phyloP scores from a whole-genome alignment of 805 yeast genomes.

The Candida tammaniensis region DNA sequence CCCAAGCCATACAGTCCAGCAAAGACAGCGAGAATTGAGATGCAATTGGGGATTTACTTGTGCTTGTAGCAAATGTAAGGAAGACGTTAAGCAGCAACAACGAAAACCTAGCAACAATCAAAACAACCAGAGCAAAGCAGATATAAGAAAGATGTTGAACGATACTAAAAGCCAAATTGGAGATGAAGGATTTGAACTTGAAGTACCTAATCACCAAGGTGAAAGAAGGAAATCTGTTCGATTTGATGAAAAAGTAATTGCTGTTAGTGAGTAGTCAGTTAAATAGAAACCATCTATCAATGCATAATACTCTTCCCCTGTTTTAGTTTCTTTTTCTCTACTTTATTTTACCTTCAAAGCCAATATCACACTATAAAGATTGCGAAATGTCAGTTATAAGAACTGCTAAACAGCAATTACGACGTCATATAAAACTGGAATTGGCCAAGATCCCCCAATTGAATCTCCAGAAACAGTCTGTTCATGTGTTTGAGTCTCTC shows the following conservation, averaged over 20 bases:
- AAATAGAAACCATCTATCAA: not conserved
- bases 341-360: not conserved
- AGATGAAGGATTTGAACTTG: constrained; percentile 40
- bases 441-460: constrained; percentile 16
- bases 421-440: constrained; percentile 22
- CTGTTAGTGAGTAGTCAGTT: constrained; percentile 11
- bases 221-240: constrained; percentile 64
- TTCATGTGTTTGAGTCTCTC: constrained; percentile 18
- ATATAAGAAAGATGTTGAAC: constrained; percentile 47
- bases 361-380: too few relatives aligned
- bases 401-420: constrained; percentile 23
- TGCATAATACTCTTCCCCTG: constrained; percentile 2
- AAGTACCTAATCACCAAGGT: constrained; percentile 35
- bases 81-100: constrained; percentile 46
- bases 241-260: constrained; percentile 55
- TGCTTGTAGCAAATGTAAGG: constrained; percentile 61
- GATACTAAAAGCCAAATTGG: constrained; percentile 41
- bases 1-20: constrained; percentile 57
- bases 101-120: constrained; percentile 26
- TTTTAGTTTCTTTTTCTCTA: not conserved
- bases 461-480: constrained; percentile 24
- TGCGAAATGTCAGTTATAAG: constrained; percentile 1
- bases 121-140: constrained; percentile 22
- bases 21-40: constrained; percentile 63
- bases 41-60: constrained; percentile 82